Base-by-base conservation (phyloP, 148 eudicot species). In the Chenopodium formosanum region DNA sequence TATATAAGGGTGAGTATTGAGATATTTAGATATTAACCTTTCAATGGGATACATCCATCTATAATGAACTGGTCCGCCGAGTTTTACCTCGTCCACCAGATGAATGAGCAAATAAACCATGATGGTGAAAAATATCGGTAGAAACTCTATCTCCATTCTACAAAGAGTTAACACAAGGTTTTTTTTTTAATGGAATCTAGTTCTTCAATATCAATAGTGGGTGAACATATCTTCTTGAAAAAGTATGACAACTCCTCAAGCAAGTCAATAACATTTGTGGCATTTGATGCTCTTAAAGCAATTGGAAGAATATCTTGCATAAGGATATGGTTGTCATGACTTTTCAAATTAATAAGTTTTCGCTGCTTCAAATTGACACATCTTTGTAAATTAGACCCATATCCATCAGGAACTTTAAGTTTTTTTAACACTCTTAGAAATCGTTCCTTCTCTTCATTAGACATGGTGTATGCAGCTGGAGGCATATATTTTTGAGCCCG, bases 391-490 rank as follows among this genome's bases (percentile, higher is more conserved):
- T 73, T 73, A 22, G 75, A 72, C 22, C 78, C 78, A 75, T 75
- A 75, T 25, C 78, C 78, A 16, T 75, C 40, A 4, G 64, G 78
- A 14, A 31, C 78, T 75, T 17, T 75, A 27, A 50, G 37, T 29
- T 75, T 75, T 12, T 27, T 5, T 14, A 75, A 56, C 4, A 75
- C 78, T 29, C 40, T 75, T 53, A 75, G 40, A n/a, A 75, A 75
- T 25, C 23, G 74, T 5, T 70, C 44, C 44, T 37, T 37, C 44
- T 37, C 44, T 37, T 37, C 44, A 37, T 37, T 37, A 37, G 44
- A 37, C 48, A 74, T 74, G 62, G 77, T 48, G 60, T 74, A 47
- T 47, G 77, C 23, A n/a, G 34, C 77, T 10, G 5, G 32, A 46
- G 77, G 77, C 77, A n/a, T 74, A 27, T 23, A 46, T 3, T 31